A percentile compares a stretch with the other conserved stretches of the same genome.
Evolutionary conservation across 2,329 filamentous ascomycete species (phyloP).

Genomic region (Colletotrichum phormii): DNA sequence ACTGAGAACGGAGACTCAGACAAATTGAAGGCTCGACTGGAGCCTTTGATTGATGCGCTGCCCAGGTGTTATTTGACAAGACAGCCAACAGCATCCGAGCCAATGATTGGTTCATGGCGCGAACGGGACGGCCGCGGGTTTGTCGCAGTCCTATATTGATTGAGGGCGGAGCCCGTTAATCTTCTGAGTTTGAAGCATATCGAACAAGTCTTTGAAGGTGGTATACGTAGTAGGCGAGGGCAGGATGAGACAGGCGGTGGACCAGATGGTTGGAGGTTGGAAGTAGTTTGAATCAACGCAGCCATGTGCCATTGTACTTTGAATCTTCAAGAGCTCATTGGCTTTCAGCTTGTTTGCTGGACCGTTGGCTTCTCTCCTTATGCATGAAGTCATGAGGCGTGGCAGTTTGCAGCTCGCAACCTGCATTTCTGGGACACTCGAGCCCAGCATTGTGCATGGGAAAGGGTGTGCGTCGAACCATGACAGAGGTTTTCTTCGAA

Average conservation of each 20-base stretch:
- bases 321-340: background rate
- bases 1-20: background rate
- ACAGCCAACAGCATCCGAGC: background rate
- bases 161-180: background rate
- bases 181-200: conserved; percentile 28
- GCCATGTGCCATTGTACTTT: background rate
- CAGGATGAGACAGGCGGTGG: background rate
- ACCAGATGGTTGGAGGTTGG: background rate
- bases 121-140: background rate
- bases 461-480: conserved; percentile 20
- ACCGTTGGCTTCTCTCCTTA: conserved; percentile 1
- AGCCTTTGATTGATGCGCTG: background rate
- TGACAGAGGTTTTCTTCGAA: background rate
- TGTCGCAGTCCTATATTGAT: background rate
- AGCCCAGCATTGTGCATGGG: conserved; percentile 13
- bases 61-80: background rate
- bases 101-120: background rate
- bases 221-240: background rate
- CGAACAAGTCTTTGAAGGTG: conserved; percentile 8
- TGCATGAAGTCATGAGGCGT: conserved; percentile 11
- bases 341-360: background rate
- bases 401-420: conserved; percentile 28
- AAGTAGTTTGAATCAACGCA: background rate
- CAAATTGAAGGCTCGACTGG: conserved; percentile 16
- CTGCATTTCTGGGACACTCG: conserved; percentile 4